Base-by-base conservation (phyloP, 257 asterid species). In the Scutellaria baicalensis region DNA sequence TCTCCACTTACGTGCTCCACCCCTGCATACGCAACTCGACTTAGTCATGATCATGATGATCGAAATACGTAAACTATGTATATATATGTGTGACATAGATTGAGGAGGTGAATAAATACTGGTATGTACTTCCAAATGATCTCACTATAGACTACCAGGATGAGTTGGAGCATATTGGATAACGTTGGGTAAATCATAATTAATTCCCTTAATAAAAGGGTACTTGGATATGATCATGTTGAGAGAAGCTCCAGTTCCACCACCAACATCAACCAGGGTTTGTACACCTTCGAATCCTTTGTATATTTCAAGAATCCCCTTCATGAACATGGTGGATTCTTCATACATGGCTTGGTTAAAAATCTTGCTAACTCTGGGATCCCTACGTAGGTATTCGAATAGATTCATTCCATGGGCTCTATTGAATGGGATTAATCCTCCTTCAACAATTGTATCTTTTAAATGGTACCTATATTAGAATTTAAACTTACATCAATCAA, bases 1-100 rank as follows among this genome's bases (percentile, higher is more conserved):
- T 89, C 90, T 6, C 92, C 94, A 4, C 88, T 81, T 9, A 85
- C 76, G 45, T 85, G 88, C 60, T 84, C 83, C 62, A 85, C 78
- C 0, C 90, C 88, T 80, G 38, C 36, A 59, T 21, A 5, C 35
- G 3, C 2, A 23, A n/a, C n/a, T n/a, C n/a, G n/a, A n/a, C n/a
- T n/a, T n/a, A n/a, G n/a, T n/a, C n/a, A n/a, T n/a, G n/a, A n/a
- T n/a, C n/a, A n/a, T n/a, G n/a, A n/a, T n/a, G n/a, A n/a, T n/a
- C n/a, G n/a, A n/a, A n/a, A n/a, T n/a, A n/a, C n/a, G n/a, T n/a
- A n/a, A n/a, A n/a, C n/a, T n/a, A n/a, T n/a, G n/a, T n/a, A n/a
- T n/a, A n/a, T n/a, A n/a, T n/a, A n/a, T n/a, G n/a, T n/a, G n/a
- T n/a, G n/a, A n/a, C n/a, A n/a, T n/a, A n/a, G n/a, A n/a, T n/a